Evolutionary conservation across 768 basidiomycete species (phyloP).

Genomic region (Kwoniella botswanensis): DNA sequence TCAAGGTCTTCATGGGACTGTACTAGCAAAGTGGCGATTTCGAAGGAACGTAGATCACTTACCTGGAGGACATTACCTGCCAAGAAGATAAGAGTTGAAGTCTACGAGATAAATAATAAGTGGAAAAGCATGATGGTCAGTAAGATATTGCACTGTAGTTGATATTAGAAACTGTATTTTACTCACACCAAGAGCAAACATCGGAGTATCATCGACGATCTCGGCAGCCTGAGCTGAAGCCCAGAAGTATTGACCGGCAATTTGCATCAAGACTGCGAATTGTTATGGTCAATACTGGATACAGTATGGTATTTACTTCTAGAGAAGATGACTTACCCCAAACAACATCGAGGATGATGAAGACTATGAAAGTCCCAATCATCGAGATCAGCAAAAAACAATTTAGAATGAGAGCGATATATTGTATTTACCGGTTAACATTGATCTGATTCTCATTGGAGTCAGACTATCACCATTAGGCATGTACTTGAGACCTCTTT

Average conservation of each 20-base stretch:
- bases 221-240: constrained; percentile 33
- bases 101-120: constrained; percentile 10
- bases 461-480: constrained; percentile 31
- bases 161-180: no score
- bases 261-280: constrained; percentile 35
- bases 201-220: constrained; percentile 30
- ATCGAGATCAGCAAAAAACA: no score
- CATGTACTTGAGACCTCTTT: constrained; percentile 42
- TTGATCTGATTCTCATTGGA: constrained; percentile 42
- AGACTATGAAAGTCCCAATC: constrained; percentile 20
- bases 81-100: constrained; percentile 37
- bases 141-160: no score
- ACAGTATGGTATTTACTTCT: neutral
- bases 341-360: constrained; percentile 40
- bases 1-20: no score
- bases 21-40: no score
- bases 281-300: neutral
- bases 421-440: constrained; percentile 31
- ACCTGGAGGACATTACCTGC: constrained; percentile 42
- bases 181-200: constrained; percentile 39
- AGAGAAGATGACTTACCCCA: constrained; percentile 20
- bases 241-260: constrained; percentile 37
- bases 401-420: neutral
- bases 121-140: no score
- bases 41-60: neutral